Evolutionary conservation across 106 monocot species (phyloP).

Genomic region (Dioscorea zingiberensis): DNA sequence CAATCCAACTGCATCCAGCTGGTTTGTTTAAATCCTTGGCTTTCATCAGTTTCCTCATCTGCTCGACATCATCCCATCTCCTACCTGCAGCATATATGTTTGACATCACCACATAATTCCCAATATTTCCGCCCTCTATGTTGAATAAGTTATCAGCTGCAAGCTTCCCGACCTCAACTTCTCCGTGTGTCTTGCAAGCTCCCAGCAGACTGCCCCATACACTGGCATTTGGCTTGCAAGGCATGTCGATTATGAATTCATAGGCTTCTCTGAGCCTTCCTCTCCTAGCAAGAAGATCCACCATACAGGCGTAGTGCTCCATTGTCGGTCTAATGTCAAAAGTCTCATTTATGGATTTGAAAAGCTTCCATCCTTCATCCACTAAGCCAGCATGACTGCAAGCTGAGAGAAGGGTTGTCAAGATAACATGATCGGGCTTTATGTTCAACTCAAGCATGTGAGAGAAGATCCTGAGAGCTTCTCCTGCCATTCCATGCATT

Average conservation of each 20-base stretch:
- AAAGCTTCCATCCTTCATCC: slow-evolving; percentile 46
- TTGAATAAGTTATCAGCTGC: slow-evolving; percentile 46
- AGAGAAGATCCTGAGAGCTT: slow-evolving; percentile 34
- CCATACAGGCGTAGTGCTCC: slow-evolving; percentile 68
- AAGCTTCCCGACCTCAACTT: slow-evolving; percentile 41
- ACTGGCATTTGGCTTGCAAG: slow-evolving; percentile 39
- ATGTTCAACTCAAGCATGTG: slow-evolving; percentile 37
- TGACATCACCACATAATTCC: slow-evolving; percentile 72
- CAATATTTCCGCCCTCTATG: slow-evolving; percentile 40
- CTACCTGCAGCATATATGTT: slow-evolving; percentile 67
- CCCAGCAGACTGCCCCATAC: slow-evolving; percentile 61
- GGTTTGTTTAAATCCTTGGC: slow-evolving; percentile 48
- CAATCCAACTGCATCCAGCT: slow-evolving; percentile 78
- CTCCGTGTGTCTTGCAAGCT: slow-evolving; percentile 44
- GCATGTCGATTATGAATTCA: slow-evolving; percentile 43
- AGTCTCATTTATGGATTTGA: slow-evolving; percentile 28
- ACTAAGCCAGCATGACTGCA: slow-evolving; percentile 65
- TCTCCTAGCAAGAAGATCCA: slow-evolving; percentile 57
- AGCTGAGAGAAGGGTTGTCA: slow-evolving; percentile 53
- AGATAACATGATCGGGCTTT: slow-evolving; percentile 63
- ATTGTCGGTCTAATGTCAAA: slow-evolving; percentile 39
- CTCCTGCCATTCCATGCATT: slow-evolving; percentile 51
- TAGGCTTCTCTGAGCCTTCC: slow-evolving; percentile 54
- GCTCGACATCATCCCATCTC: slow-evolving; percentile 67
- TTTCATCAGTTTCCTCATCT: slow-evolving; percentile 52